These are phyloP conservation scores for Trametes cinnabarina DNA, from an alignment of 768 basidiomycete species.

Conservation along the genomic window DNA sequence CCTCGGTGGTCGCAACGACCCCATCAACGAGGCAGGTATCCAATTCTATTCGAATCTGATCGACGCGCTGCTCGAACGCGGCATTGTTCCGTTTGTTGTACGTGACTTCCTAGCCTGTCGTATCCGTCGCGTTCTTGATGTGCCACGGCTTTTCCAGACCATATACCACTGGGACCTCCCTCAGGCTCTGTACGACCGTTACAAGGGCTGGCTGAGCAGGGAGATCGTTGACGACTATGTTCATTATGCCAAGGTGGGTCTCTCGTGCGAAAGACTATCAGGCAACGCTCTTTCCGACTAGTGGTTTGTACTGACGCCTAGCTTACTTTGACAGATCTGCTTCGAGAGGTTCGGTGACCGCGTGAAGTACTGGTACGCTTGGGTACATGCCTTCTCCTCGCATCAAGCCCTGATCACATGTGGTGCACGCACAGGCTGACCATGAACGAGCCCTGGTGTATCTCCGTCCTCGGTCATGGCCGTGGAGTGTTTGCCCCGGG, in stretches of 20 bases:
- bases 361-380: constrained; percentile 65
- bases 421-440: constrained; percentile 50
- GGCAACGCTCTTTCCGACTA: neutral
- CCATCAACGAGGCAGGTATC: constrained; percentile 68
- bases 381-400: neutral
- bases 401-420: constrained; percentile 9
- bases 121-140: neutral
- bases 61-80: constrained; percentile 59
- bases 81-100: constrained; percentile 68
- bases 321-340: constrained; percentile 46
- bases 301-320: neutral
- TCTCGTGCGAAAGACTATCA: neutral
- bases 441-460: constrained; percentile 75
- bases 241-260: constrained; percentile 45
- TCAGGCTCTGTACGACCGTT: constrained; percentile 68
- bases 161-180: constrained; percentile 82
- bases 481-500: constrained; percentile 72
- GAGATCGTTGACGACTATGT: constrained; percentile 67
- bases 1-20: constrained; percentile 68
- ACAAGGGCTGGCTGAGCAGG: constrained; percentile 75
- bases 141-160: constrained; percentile 41
- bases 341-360: constrained; percentile 75
- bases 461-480: constrained; percentile 68
- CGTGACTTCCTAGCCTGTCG: constrained; percentile 25
- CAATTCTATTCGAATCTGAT: constrained; percentile 70